Percentiles rank a stretch among this genome's conserved stretches.
Conservation (phyloP, 2,329 filamentous ascomycete species). For the Ascochyta koolunga region DNA sequence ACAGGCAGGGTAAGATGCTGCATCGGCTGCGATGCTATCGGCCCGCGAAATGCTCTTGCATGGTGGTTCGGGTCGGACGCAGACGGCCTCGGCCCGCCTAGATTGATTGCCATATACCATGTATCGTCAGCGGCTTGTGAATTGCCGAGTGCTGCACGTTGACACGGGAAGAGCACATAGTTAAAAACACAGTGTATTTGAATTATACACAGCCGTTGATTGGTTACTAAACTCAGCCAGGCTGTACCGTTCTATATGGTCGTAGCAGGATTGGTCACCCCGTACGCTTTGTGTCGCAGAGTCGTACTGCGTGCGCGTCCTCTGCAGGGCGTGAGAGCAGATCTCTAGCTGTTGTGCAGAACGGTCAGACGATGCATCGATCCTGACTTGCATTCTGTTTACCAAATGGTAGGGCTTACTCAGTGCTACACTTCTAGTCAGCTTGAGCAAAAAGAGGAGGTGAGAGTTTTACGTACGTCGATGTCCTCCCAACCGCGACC, state of each 20-base stretch:
- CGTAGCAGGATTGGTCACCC: neutral
- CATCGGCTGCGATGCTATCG: neutral
- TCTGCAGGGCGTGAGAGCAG: neutral
- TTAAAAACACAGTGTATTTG: neutral
- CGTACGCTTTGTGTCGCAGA: neutral
- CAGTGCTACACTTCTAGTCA: constrained; percentile 42
- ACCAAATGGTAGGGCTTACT: constrained; percentile 9
- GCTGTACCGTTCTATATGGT: neutral
- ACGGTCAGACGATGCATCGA: neutral
- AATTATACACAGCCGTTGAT: too few species aligned
- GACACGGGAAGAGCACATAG: neutral
- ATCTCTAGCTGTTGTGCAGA: neutral
- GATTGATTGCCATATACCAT: neutral
- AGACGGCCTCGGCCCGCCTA: neutral
- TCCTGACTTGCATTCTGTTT: neutral
- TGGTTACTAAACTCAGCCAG: too few species aligned
- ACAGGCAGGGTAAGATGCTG: neutral
- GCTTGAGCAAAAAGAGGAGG: constrained; percentile 14
- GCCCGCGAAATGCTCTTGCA: neutral
- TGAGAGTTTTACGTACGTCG: constrained; percentile 50
- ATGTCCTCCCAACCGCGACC: constrained; percentile 88
- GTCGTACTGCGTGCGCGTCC: constrained; percentile 1
- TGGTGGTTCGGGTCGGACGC: neutral
- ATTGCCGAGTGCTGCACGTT: neutral
- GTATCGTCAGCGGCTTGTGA: neutral